These are phyloP conservation scores for Pharus latifolius DNA, from an alignment of 176 grass and related monocot species.

Conservation along the genomic window DNA sequence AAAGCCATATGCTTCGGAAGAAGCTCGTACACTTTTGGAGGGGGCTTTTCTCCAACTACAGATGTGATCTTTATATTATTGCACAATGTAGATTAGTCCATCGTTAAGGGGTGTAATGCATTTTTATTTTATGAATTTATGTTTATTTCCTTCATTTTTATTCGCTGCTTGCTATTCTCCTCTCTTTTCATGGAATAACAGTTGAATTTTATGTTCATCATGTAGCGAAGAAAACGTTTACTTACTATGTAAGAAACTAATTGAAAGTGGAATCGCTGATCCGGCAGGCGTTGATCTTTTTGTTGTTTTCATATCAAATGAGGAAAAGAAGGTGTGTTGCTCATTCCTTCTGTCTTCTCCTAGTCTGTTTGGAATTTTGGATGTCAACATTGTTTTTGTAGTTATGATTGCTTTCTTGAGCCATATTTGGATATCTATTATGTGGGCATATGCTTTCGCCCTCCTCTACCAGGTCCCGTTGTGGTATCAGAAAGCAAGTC, in stretches of 20 bases:
- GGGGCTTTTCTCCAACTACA: not conserved
- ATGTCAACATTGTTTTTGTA: constrained; percentile 1
- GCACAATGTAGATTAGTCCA: not conserved
- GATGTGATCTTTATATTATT: not conserved
- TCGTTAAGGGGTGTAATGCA: not conserved
- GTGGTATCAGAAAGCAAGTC: constrained; percentile 85
- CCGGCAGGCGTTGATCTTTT: constrained; percentile 52
- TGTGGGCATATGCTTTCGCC: not conserved
- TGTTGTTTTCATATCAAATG: constrained; percentile 83
- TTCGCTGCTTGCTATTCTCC: not conserved
- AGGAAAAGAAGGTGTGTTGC: constrained; percentile 47
- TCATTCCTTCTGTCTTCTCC: not conserved
- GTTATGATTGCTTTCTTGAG: not conserved
- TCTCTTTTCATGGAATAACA: not conserved
- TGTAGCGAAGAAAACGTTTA: constrained; percentile 92
- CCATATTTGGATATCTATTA: not conserved
- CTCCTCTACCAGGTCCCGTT: constrained; percentile 54
- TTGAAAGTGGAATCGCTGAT: constrained; percentile 43
- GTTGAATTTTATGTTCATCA: constrained; percentile 1
- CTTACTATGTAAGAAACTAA: constrained; percentile 68
- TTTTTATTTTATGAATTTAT: not conserved
- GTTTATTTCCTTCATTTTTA: not conserved
- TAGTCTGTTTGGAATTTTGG: not conserved
- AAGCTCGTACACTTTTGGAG: not conserved
- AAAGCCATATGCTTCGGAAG: not conserved